phyloP scores from a whole-genome alignment of 2,329 filamentous ascomycete species.

The Clonostachys solani region DNA sequence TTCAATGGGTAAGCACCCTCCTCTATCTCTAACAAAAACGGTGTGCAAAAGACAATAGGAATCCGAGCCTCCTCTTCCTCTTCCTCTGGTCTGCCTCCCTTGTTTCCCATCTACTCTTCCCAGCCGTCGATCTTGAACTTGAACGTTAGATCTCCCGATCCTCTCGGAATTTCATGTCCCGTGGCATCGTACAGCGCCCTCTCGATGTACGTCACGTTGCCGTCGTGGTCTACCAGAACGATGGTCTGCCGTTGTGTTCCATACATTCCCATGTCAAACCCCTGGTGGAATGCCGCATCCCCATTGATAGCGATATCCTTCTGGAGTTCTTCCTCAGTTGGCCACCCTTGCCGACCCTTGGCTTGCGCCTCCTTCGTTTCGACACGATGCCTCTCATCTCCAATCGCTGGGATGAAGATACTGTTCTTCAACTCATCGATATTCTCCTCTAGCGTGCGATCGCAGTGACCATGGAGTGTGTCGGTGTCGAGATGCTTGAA shows the following conservation, averaged over 20 bases:
- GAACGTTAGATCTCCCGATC: constrained; percentile 51
- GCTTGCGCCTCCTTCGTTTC: constrained; percentile 38
- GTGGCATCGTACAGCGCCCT: constrained; percentile 55
- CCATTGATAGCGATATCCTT: neutral
- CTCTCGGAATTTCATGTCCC: constrained; percentile 48
- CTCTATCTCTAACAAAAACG: constrained; percentile 5
- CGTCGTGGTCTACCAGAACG: constrained; percentile 58
- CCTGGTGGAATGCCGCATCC: constrained; percentile 8
- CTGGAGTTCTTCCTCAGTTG: constrained; percentile 29
- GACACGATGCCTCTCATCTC: constrained; percentile 36
- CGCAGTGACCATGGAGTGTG: constrained; percentile 41
- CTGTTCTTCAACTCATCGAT: constrained; percentile 50
- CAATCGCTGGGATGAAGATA: constrained; percentile 58
- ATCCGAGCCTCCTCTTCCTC: too few relatives aligned
- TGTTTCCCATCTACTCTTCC: constrained; percentile 18
- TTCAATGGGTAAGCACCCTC: neutral
- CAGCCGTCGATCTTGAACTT: constrained; percentile 53
- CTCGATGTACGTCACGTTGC: constrained; percentile 56
- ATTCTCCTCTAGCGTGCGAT: constrained; percentile 46
- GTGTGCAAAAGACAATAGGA: neutral
- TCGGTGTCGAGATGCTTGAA: constrained; percentile 53
- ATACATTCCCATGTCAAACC: constrained; percentile 56
- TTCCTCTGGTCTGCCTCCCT: too few relatives aligned
- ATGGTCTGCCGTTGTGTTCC: constrained; percentile 63
- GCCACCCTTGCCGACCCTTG: constrained; percentile 28